These are phyloP conservation scores for Lentinula raphanica DNA, from an alignment of 768 basidiomycete genomes.

Conservation along the genomic window DNA sequence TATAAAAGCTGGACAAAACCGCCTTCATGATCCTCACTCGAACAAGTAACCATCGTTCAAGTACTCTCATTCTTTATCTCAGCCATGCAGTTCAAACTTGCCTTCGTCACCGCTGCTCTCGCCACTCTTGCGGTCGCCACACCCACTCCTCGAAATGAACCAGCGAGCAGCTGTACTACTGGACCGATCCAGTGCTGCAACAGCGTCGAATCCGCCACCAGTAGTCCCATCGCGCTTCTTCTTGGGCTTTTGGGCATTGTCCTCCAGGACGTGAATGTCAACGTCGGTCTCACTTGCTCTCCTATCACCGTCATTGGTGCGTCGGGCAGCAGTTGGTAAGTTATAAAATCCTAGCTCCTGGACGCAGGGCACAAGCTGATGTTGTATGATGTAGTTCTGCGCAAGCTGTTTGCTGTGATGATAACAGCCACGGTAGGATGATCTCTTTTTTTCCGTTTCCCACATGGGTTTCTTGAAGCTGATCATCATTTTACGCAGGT, in stretches of 20 bases:
- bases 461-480: not conserved
- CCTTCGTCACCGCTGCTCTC: constrained; percentile 1
- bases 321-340: constrained; percentile 2
- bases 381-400: not conserved
- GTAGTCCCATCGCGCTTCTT: constrained; percentile 8
- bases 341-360: not conserved
- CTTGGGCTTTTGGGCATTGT: constrained; percentile 30
- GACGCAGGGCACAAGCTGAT: not conserved
- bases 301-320: constrained; percentile 7
- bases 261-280: constrained; percentile 36
- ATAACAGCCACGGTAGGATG: not conserved
- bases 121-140: constrained; percentile 3
- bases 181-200: constrained; percentile 4
- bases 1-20: not conserved
- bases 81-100: constrained; percentile 9
- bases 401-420: constrained; percentile 4
- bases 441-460: not conserved
- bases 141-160: constrained; percentile 3
- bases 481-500: not conserved
- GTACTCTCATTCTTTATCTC: constrained; percentile 3
- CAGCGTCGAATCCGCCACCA: not conserved
- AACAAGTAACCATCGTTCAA: constrained; percentile 7
- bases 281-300: constrained; percentile 6
- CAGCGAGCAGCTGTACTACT: constrained; percentile 3
- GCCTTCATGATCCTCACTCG: not conserved